Evolutionary conservation across 306 rosid genomes (phyloP), one percentile per base, ranked within the genome.

Genomic region (Acacia confusa): DNA sequence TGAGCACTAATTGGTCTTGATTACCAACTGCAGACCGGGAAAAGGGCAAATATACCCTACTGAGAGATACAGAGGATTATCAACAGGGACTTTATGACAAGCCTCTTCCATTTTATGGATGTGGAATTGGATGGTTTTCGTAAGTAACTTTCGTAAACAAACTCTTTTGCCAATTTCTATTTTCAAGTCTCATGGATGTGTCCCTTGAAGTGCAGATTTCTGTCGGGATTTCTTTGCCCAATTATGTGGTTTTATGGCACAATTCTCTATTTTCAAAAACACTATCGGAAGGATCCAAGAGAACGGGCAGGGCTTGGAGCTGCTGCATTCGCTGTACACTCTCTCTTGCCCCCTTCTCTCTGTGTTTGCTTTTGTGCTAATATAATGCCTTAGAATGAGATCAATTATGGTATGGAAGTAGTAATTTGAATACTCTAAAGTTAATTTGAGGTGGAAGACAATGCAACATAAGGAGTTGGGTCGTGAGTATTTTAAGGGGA

Each of bases 81-180:
- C 95, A 92, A 71, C 81, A 63, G 0, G 99, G 99, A 73, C 77
- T 90, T 76, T 95, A 91, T 32, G 97, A 91, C 86, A 93, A 88
- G 75, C 97, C 94, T 70, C 99, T 95, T 80, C 99, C 95, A 9
- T 95, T 94, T 89, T 89, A 81, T 79, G 99, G 99, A 74, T 95
- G 99, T 19, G 99, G 99, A 41, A 70, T 95, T 6, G 99, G 99
- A 87, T 95, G 99, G 99, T 93, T 93, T 86, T 95, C 97, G 99
- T 95, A 80, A 89, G 99, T 93, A 70, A 55, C 78, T 79, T 67
- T 41, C 36, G 57, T 32, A 24, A 41, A 38, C 52, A 47, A 47
- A 47, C 50, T 57, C 40, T 81, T 79, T 36, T 41, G 69, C 25
- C 4, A 12, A 53, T 74, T 82, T 66, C 73, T 81, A 58, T 48